Conservation (phyloP, 805 yeast species). For the Millerago galiae region DNA sequence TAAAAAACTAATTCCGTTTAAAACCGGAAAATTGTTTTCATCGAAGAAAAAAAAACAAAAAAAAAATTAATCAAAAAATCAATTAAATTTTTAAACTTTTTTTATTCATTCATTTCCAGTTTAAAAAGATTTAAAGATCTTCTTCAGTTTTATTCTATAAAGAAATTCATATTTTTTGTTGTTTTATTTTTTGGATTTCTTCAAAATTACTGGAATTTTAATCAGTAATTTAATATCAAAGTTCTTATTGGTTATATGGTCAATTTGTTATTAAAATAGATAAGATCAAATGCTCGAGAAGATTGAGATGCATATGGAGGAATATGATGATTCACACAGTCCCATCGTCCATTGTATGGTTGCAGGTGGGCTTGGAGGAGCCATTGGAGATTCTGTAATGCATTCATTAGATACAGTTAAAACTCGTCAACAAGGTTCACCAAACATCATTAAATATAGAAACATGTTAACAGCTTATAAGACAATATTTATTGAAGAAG, state of each 20-base stretch:
- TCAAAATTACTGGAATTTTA: no score
- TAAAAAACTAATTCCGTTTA: no score
- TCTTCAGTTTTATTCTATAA: not conserved
- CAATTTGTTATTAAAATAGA: not conserved
- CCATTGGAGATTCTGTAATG: constrained; percentile 87
- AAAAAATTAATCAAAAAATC: no score
- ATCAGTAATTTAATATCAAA: no score
- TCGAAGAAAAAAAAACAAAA: no score
- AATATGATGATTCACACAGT: constrained; percentile 11
- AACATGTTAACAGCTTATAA: constrained; percentile 71
- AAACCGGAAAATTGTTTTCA: no score
- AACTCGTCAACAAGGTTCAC: constrained; percentile 96
- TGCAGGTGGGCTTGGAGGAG: constrained; percentile 95
- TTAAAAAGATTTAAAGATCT: no score
- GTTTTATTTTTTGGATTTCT: not conserved
- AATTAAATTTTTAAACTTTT: no score
- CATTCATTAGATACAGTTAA: constrained; percentile 95
- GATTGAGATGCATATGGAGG: constrained; percentile 11
- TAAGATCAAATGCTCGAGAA: constrained; percentile 10
- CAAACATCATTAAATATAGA: constrained; percentile 56
- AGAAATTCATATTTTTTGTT: not conserved
- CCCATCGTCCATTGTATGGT: constrained; percentile 57
- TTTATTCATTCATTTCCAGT: no score
- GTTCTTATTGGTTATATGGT: no score
- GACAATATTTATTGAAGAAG: constrained; percentile 80